phyloP scores from a whole-genome alignment of 2,329 filamentous ascomycete genomes.

The Penicillium brevicompactum region DNA sequence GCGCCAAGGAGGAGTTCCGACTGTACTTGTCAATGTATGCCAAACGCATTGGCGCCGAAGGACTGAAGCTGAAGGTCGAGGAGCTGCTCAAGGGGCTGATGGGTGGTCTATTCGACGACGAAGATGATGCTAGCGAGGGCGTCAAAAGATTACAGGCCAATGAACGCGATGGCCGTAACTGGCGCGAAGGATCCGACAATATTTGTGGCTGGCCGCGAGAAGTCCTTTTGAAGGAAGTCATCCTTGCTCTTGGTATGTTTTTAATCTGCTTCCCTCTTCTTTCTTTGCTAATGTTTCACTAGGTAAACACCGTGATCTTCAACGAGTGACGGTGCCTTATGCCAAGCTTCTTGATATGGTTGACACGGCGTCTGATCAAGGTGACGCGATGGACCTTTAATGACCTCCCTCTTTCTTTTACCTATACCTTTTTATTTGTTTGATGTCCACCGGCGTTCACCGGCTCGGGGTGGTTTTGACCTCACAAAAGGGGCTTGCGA shows the following conservation, averaged over 20 bases:
- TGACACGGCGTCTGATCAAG: slow-evolving; percentile 34
- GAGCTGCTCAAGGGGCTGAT: slow-evolving; percentile 83
- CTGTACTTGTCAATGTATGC: slow-evolving; percentile 98
- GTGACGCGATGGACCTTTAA: slow-evolving; percentile 42
- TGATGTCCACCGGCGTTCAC: slow-evolving; percentile 21
- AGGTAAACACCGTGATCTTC: slow-evolving; percentile 95
- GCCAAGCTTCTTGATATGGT: slow-evolving; percentile 72
- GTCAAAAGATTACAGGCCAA: slow-evolving; percentile 28
- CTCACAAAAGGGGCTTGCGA: slow-evolving; percentile 8
- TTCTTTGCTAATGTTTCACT: slow-evolving; percentile 20
- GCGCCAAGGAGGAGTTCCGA: slow-evolving; percentile 87
- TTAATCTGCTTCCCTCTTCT: not conserved
- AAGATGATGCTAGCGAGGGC: slow-evolving; percentile 52
- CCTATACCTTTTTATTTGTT: slow-evolving; percentile 1
- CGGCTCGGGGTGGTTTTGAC: slow-evolving; percentile 9
- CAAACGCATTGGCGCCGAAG: slow-evolving; percentile 90
- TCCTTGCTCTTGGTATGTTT: slow-evolving; percentile 82
- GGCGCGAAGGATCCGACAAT: slow-evolving; percentile 59
- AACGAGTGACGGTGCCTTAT: slow-evolving; percentile 93
- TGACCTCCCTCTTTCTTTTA: slow-evolving; percentile 1
- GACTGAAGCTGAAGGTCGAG: slow-evolving; percentile 83
- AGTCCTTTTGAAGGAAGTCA: slow-evolving; percentile 84
- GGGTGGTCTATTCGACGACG: slow-evolving; percentile 65
- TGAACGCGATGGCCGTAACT: slow-evolving; percentile 47
- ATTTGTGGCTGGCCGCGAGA: slow-evolving; percentile 90